Evolutionary conservation across 2,329 filamentous ascomycete species (phyloP), one percentile per base, ranked within the genome.

Genomic region (Pseudogymnoascus sp.): DNA sequence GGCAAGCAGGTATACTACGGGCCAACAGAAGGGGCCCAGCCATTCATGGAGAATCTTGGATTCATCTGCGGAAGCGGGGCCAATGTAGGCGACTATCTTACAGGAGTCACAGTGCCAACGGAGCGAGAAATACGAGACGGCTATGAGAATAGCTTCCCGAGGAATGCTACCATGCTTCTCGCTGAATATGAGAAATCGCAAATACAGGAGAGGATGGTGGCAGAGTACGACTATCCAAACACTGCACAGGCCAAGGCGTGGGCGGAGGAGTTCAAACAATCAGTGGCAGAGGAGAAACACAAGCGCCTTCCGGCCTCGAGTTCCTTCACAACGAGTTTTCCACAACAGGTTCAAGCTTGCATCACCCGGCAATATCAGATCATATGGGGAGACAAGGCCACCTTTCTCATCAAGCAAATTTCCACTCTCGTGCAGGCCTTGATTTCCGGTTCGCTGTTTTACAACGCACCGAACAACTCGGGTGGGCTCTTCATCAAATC

Each of bases 61-160:
- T 89, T 87, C 72, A 69, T 83, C 59, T 84, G 73, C 37, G 71
- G 72, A n/a, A 66, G 70, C 0, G 71, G 76, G 14, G 72, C 84
- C 64, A 89, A 85, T 4, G 84, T 85, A 1, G 84, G 86, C 5
- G 87, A 90, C 70, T 90, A 89, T 74, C 74, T 90, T 38, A 89
- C 87, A 2, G 84, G 84, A 0, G 78, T 89, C 6, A 88, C 86
- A 1, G 86, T 89, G 65, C 79, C 81, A 2, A 81, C 81, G 1
- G 86, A 88, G 68, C 79, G 86, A 23, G 77, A 80, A 31, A 84
- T 87, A n/a, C 42, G 31, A 35, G 42, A 79, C 0, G 88, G 87
- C 0, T 86, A 80, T 67, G 85, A 92, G 69, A 77, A 81, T 7
- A 83, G 81, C 3, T 84, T 87, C 1, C 90, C 90, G 0, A 88